These are phyloP conservation scores for Aspergillus persii DNA, from an alignment of 2,329 filamentous ascomycete species.

Conservation along the genomic window DNA sequence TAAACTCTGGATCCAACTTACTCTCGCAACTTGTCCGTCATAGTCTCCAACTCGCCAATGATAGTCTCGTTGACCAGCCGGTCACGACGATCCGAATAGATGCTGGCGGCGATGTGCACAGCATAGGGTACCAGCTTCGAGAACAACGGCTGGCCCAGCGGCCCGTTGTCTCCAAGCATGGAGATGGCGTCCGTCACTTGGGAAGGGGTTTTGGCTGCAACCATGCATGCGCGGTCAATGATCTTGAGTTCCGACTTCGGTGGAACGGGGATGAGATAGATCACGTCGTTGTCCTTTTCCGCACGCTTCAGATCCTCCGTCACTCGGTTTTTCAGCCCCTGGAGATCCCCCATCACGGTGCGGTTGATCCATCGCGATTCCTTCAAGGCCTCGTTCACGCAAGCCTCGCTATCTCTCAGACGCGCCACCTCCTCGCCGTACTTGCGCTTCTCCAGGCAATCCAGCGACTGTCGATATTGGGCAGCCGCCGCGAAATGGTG, in stretches of 20 bases:
- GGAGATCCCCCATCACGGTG: slow-evolving; percentile 75
- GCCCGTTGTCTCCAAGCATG: slow-evolving; percentile 73
- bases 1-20: slow-evolving; percentile 30
- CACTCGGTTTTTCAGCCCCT: slow-evolving; percentile 76
- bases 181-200: slow-evolving; percentile 79
- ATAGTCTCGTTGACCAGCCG: slow-evolving; percentile 86
- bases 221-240: slow-evolving; percentile 87
- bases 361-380: slow-evolving; percentile 81
- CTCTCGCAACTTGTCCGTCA: slow-evolving; percentile 78
- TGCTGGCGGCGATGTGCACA: slow-evolving; percentile 90
- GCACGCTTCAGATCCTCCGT: slow-evolving; percentile 86
- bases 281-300: slow-evolving; percentile 94
- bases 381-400: slow-evolving; percentile 81
- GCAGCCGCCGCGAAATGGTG: slow-evolving; percentile 95
- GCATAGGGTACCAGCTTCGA: slow-evolving; percentile 91
- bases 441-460: slow-evolving; percentile 87
- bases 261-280: slow-evolving; percentile 82
- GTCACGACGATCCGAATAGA: slow-evolving; percentile 89
- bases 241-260: slow-evolving; percentile 83
- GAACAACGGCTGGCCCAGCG: slow-evolving; percentile 83
- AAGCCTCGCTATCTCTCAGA: slow-evolving; percentile 75
- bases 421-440: slow-evolving; percentile 95
- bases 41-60: slow-evolving; percentile 75
- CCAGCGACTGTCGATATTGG: slow-evolving; percentile 85
- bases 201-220: slow-evolving; percentile 71